A percentile compares a stretch with the other conserved stretches of the same genome.
phyloP scores from a whole-genome alignment of 73 alveolate species.

The Paramecium primaurelia region DNA sequence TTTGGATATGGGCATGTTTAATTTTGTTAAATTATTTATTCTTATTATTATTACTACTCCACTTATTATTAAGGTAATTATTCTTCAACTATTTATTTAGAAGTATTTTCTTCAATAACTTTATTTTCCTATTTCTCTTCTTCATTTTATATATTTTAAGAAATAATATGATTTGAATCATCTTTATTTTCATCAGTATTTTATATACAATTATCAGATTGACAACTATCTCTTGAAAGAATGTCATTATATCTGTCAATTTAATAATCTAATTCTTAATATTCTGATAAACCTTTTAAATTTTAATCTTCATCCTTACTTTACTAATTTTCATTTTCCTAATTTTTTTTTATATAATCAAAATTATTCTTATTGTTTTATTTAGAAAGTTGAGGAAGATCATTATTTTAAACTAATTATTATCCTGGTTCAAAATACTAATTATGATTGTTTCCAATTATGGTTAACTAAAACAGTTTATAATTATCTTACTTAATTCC shows the following conservation, averaged over 20 bases:
- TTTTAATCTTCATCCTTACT: background rate
- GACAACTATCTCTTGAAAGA: background rate
- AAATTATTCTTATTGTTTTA: background rate
- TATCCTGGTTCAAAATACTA: background rate
- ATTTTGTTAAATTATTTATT: background rate
- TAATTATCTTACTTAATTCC: background rate
- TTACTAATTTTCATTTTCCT: background rate
- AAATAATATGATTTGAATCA: background rate
- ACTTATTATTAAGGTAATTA: background rate
- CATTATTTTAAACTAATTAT: background rate
- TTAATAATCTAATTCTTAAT: background rate
- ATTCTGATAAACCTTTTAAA: background rate
- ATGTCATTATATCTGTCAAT: background rate
- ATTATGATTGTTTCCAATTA: background rate
- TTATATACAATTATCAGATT: background rate
- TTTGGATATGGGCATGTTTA: slow-evolving; percentile 31
- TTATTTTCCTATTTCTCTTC: background rate
- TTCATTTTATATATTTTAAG: background rate
- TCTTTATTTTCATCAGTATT: background rate
- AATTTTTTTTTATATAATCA: background rate
- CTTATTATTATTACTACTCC: background rate
- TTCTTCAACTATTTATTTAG: background rate
- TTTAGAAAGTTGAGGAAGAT: background rate
- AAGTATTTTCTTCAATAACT: background rate
- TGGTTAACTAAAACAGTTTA: background rate